Evolutionary conservation across 257 asterid genomes (phyloP), one percentile per base, ranked within the genome.

Genomic region (Jaltomata sinuosa): DNA sequence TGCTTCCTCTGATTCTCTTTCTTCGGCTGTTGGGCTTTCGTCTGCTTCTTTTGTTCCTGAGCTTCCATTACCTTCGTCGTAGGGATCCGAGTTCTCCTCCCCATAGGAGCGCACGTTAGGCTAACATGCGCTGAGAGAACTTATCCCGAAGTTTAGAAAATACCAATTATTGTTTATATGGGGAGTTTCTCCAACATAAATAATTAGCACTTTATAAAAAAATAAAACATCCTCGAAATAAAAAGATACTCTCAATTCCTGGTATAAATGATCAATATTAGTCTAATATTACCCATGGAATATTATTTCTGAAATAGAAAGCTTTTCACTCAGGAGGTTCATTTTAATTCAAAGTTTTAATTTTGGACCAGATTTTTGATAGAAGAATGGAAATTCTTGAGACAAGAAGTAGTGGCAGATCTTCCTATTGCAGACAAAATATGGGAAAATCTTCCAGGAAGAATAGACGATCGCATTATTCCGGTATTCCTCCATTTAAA

Each of bases 311-410:
- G 57, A 74, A 22, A 74, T 74, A 38, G 53, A 45, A 49, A 80
- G 69, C 55, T 80, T 57, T 80, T 80, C 53, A 59, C 79, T 64
- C 29, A 14, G 59, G 31, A 67, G 67, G 14, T 31, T 59, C 55
- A 53, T 45, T 81, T 81, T 61, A 19, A 65, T 81, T 49, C 62
- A 27, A 77, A 27, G 45, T 65, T 64, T 68, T 65, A 87, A 55
- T 15, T 67, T 47, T 68, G 32, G 79, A 89, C 87, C 94, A 97
- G 99, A 86, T 95, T 95, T 88, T 88, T 97, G 81, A 83, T 88
- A 69, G 97, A 90, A 89, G 99, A 97, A 87, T 91, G 98, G 99
- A 89, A 88, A 61, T 84, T 87, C 82, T 87, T 93, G 72, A 90
- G 83, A 62, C 79, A 86, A 87, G 91, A 62, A 84, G 86, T 88